Evolutionary conservation across 805 yeast species (phyloP).

Genomic region (Teunomyces aglyptinius): DNA sequence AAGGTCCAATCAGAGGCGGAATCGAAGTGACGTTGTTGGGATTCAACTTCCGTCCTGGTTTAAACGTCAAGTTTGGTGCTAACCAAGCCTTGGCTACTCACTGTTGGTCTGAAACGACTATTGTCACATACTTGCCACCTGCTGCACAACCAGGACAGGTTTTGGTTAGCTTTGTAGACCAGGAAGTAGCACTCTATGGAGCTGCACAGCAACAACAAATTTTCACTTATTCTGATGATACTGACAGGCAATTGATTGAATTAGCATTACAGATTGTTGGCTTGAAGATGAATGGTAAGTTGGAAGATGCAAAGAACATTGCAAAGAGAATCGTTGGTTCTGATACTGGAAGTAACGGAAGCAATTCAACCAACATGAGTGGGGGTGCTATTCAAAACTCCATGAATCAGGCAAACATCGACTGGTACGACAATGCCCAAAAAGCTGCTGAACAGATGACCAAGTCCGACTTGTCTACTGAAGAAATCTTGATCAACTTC

Average conservation of each 20-base stretch:
- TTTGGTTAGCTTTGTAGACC: constrained; percentile 72
- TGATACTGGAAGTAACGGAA: constrained; percentile 39
- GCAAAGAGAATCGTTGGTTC: constrained; percentile 87
- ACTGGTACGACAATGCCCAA: constrained; percentile 56
- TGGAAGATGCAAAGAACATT: constrained; percentile 92
- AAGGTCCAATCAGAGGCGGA: constrained; percentile 96
- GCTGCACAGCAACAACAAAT: constrained; percentile 49
- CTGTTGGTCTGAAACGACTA: constrained; percentile 94
- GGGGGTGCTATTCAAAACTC: constrained; percentile 7
- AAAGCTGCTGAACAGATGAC: constrained; percentile 49
- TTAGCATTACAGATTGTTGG: constrained; percentile 96
- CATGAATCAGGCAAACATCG: constrained; percentile 25
- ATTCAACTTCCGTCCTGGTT: constrained; percentile 77
- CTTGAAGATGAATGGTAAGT: constrained; percentile 89
- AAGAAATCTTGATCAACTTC: constrained; percentile 49
- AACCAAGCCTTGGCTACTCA: constrained; percentile 79
- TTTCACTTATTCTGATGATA: constrained; percentile 91
- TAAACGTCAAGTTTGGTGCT: constrained; percentile 83
- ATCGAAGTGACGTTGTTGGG: constrained; percentile 92
- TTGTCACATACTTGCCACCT: constrained; percentile 92
- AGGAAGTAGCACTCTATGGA: constrained; percentile 32
- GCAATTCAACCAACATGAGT: constrained; percentile 13
- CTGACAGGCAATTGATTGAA: constrained; percentile 92
- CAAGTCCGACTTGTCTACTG: constrained; percentile 44
- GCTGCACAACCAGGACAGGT: constrained; percentile 89